These are phyloP conservation scores for Mangifera indica DNA, from an alignment of 345 rosid species.

Conservation along the genomic window DNA sequence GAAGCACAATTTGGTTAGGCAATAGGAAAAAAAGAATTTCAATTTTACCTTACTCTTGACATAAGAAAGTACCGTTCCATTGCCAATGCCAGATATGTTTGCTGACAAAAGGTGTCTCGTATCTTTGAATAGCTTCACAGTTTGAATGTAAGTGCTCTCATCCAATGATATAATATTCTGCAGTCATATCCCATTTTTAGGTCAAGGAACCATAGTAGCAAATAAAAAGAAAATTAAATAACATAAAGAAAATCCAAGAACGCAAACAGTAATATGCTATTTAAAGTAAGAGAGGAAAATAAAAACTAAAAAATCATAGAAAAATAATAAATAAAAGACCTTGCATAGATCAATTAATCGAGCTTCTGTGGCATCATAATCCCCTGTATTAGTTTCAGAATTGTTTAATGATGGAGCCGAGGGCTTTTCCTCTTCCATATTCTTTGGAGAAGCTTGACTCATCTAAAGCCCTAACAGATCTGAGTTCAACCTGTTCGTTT, in stretches of 20 bases:
- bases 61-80: slow-evolving; percentile 46
- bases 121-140: slow-evolving; percentile 60
- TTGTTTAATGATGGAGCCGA: slow-evolving; percentile 19
- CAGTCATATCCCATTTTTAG: slow-evolving; percentile 19
- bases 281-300: background rate
- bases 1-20: background rate
- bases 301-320: background rate
- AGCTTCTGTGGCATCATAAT: slow-evolving; percentile 31
- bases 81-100: slow-evolving; percentile 54
- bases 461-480: slow-evolving; percentile 15
- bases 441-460: slow-evolving; percentile 18
- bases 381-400: slow-evolving; percentile 22
- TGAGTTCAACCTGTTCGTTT: background rate
- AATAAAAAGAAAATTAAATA: background rate
- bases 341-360: slow-evolving; percentile 51
- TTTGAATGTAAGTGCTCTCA: slow-evolving; percentile 43
- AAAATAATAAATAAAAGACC: slow-evolving; percentile 25
- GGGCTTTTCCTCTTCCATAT: slow-evolving; percentile 32
- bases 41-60: background rate
- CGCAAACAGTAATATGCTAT: background rate
- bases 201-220: background rate
- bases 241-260: background rate
- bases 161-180: slow-evolving; percentile 64
- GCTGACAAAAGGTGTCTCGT: slow-evolving; percentile 62
- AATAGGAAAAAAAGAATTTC: background rate